Conservation (phyloP, 1,284 basidiomycete species). For the Ceratobasidium papillatum region DNA sequence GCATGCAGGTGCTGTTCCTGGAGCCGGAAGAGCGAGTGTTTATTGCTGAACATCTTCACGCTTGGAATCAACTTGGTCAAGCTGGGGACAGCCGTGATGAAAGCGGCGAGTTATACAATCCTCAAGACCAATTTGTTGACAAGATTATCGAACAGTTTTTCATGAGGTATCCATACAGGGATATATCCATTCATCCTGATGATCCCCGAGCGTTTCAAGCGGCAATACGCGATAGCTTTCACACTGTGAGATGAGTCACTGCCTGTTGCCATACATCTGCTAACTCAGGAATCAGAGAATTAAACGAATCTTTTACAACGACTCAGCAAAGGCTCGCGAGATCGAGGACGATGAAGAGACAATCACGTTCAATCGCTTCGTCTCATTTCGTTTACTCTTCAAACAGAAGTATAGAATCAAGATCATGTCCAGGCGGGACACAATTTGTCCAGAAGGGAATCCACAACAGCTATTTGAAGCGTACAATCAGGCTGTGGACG, state of each 20-base stretch:
- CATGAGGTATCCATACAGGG: neutral
- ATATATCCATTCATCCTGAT: neutral
- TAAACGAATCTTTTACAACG: neutral
- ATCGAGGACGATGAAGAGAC: neutral
- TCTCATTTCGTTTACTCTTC: neutral
- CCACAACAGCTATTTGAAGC: neutral
- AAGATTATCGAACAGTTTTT: neutral
- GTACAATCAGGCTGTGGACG: neutral
- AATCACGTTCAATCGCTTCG: no score
- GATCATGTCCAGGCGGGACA: neutral
- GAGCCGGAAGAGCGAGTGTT: neutral
- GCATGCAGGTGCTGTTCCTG: no score
- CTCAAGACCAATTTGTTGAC: neutral
- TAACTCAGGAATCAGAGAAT: neutral
- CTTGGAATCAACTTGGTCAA: neutral
- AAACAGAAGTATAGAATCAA: neutral
- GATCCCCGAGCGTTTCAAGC: neutral
- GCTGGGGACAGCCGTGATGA: neutral
- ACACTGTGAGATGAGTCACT: neutral
- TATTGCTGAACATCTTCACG: neutral
- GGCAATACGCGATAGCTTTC: neutral
- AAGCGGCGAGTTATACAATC: neutral
- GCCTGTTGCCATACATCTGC: neutral
- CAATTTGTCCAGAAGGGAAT: neutral
- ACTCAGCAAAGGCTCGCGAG: neutral